These are phyloP conservation scores for Ophioceras dolichostomum DNA, from an alignment of 2,329 filamentous ascomycete species.

Conservation along the genomic window DNA sequence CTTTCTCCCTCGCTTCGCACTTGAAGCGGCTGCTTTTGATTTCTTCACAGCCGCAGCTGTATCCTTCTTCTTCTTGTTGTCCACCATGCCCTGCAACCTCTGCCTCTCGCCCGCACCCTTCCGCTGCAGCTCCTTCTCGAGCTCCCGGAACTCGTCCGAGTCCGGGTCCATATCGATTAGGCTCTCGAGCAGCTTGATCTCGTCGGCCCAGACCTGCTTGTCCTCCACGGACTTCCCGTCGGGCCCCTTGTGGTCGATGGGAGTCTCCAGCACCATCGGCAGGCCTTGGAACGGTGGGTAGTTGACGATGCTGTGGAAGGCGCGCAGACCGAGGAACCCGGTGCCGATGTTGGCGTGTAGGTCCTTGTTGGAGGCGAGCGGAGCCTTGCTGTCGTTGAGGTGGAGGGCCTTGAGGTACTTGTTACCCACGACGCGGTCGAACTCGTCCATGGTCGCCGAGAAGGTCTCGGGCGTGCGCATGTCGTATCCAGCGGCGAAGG, in stretches of 20 bases:
- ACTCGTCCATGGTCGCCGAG: slow-evolving; percentile 57
- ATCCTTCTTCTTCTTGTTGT: slow-evolving; percentile 57
- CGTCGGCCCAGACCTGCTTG: slow-evolving; percentile 74
- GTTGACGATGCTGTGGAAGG: slow-evolving; percentile 89
- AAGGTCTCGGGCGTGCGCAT: slow-evolving; percentile 66
- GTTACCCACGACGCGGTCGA: slow-evolving; percentile 66
- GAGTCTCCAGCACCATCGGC: slow-evolving; percentile 94
- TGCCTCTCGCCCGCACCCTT: slow-evolving; percentile 59
- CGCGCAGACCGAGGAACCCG: slow-evolving; percentile 78
- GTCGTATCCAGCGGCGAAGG: slow-evolving; percentile 91
- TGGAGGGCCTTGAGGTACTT: slow-evolving; percentile 78
- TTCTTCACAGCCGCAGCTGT: no score
- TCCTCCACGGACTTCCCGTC: slow-evolving; percentile 63
- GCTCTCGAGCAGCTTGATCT: slow-evolving; percentile 89
- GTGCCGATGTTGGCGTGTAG: slow-evolving; percentile 95
- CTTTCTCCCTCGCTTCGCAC: slow-evolving; percentile 17
- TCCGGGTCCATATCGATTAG: slow-evolving; percentile 75
- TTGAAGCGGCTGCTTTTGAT: slow-evolving; percentile 10
- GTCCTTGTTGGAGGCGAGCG: slow-evolving; percentile 69
- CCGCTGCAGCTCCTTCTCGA: slow-evolving; percentile 54
- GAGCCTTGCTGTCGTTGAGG: slow-evolving; percentile 91
- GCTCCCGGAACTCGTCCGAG: slow-evolving; percentile 53
- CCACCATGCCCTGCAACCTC: slow-evolving; percentile 67
- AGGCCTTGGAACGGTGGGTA: slow-evolving; percentile 60
- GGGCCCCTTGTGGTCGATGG: slow-evolving; percentile 59